phyloP scores from a whole-genome alignment of 2,329 filamentous ascomycete species.

The Aspergillus nomiae region DNA sequence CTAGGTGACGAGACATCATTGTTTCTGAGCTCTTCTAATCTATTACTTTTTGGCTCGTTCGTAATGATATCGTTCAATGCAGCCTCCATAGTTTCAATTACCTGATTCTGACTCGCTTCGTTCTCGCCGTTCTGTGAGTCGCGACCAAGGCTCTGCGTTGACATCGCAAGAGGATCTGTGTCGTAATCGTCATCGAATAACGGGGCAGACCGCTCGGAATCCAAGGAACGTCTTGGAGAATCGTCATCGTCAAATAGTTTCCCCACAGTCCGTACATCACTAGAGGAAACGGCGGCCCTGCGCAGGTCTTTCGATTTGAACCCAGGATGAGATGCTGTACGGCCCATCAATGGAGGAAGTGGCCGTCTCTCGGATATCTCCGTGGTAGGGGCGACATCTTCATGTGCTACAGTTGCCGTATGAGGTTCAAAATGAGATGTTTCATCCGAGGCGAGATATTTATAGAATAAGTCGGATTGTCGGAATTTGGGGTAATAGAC shows the following conservation, averaged over 20 bases:
- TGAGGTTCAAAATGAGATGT: conserved; percentile 32
- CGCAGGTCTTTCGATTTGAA: conserved; percentile 55
- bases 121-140: conserved; percentile 60
- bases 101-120: conserved; percentile 66
- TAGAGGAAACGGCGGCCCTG: conserved; percentile 62
- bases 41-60: conserved; percentile 59
- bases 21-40: conserved; percentile 39
- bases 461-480: conserved; percentile 91
- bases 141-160: conserved; percentile 76
- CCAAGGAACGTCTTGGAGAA: conserved; percentile 67
- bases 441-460: conserved; percentile 89
- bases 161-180: conserved; percentile 71
- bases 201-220: conserved; percentile 60
- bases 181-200: conserved; percentile 81
- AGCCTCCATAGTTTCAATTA: conserved; percentile 90
- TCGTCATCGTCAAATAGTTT: conserved; percentile 49
- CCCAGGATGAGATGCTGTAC: conserved; percentile 52
- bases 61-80: conserved; percentile 92
- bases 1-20: conserved; percentile 39
- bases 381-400: conserved; percentile 20
- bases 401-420: conserved; percentile 18
- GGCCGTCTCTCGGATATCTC: conserved; percentile 40
- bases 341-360: conserved; percentile 47
- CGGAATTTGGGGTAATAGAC: conserved; percentile 84
- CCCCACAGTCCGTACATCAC: conserved; percentile 56